Evolutionary conservation across 805 yeast genomes (phyloP).

Genomic region (Kodamaea nitidulidarum): DNA sequence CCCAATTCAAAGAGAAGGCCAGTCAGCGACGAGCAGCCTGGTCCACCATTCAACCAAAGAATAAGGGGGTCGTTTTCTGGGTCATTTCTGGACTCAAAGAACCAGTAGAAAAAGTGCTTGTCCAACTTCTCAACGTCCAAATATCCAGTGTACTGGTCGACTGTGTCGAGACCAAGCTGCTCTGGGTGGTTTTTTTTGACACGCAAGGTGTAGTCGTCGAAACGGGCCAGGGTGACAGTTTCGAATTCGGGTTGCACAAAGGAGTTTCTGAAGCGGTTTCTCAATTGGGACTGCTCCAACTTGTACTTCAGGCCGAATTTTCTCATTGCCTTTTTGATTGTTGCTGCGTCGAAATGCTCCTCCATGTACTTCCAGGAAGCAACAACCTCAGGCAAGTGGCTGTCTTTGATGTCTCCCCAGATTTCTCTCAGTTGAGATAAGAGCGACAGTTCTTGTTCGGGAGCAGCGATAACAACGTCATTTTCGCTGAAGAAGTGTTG

Average conservation of each 20-base stretch:
- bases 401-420: slow-evolving; percentile 6
- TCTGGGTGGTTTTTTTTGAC: slow-evolving; percentile 33
- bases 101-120: slow-evolving; percentile 31
- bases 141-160: slow-evolving; percentile 37
- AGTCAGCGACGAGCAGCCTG: slow-evolving; percentile 28
- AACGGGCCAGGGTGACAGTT: slow-evolving; percentile 13
- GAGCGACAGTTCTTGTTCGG: slow-evolving; percentile 1
- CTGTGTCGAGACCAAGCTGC: slow-evolving; percentile 33
- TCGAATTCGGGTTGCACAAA: slow-evolving; percentile 10
- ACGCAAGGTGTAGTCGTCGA: slow-evolving; percentile 25
- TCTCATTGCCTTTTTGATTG: slow-evolving; percentile 6
- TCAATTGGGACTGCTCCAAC: slow-evolving; percentile 9
- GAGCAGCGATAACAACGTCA: slow-evolving; percentile 3
- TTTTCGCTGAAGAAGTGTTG: slow-evolving; percentile 1
- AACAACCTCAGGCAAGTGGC: slow-evolving; percentile 6
- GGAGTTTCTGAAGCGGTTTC: slow-evolving; percentile 11
- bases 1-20: slow-evolving; percentile 32
- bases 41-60: slow-evolving; percentile 33
- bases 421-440: slow-evolving; percentile 6
- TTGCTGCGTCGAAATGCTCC: slow-evolving; percentile 1
- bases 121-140: slow-evolving; percentile 32
- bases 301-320: slow-evolving; percentile 5
- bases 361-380: slow-evolving; percentile 7
- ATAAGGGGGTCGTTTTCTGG: slow-evolving; percentile 30
- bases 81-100: slow-evolving; percentile 31